These are phyloP conservation scores for Phytophthora syringae DNA, from an alignment of 352 stramenopile genomes.

Conservation along the genomic window DNA sequence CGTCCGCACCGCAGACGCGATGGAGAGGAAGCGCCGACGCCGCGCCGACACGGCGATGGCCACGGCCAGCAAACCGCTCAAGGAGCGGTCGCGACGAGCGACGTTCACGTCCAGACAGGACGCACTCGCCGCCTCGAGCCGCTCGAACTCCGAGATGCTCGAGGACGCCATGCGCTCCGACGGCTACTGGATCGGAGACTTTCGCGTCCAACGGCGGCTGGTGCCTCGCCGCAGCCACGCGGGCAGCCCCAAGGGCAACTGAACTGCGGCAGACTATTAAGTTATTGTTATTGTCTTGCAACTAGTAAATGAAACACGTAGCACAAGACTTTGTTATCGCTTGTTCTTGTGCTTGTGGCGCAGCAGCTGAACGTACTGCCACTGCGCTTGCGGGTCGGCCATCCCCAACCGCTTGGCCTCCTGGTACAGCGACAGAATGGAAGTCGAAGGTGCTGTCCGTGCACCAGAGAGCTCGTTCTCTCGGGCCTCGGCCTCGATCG, in stretches of 20 bases:
- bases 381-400: constrained; percentile 42
- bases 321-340: constrained; percentile 12
- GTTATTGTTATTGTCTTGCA: constrained; percentile 37
- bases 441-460: constrained; percentile 11
- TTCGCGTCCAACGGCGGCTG: constrained; percentile 54
- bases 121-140: constrained; percentile 36
- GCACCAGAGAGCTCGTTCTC: not conserved
- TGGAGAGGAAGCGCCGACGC: constrained; percentile 32
- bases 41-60: constrained; percentile 24
- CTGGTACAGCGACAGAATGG: constrained; percentile 49
- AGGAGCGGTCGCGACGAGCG: constrained; percentile 33
- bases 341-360: constrained; percentile 17
- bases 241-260: constrained; percentile 34
- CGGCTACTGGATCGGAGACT: constrained; percentile 85
- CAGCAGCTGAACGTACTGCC: constrained; percentile 48
- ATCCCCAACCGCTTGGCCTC: constrained; percentile 46
- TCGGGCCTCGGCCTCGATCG: constrained; percentile 54
- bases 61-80: constrained; percentile 11
- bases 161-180: constrained; percentile 66
- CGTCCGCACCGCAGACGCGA: constrained; percentile 3
- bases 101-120: constrained; percentile 39
- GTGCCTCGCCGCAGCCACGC: constrained; percentile 36
- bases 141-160: constrained; percentile 45
- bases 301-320: constrained; percentile 26
- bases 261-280: constrained; percentile 29